Evolutionary conservation across 140 eudicot genomes (phyloP).

Genomic region (Ambrosia hybrid): DNA sequence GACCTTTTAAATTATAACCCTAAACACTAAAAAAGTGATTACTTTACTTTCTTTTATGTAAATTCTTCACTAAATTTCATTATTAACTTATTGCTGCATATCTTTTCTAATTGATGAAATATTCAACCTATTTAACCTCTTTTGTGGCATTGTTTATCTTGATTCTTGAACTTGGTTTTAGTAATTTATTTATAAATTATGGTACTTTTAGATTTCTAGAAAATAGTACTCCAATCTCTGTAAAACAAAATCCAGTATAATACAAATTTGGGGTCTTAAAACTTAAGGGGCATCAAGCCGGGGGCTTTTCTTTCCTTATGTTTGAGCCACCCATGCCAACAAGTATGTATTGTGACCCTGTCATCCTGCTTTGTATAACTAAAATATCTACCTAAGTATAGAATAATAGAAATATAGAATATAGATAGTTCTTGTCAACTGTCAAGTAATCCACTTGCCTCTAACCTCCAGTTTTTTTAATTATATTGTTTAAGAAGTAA

Average conservation of each 20-base stretch:
- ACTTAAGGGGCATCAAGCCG: not conserved
- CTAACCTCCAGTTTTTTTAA: constrained; percentile 17
- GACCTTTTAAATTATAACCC: not conserved
- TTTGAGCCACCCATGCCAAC: constrained; percentile 11
- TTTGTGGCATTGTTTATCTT: not conserved
- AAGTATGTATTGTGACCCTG: not conserved
- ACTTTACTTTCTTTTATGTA: not conserved
- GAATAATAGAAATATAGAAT: too few relatives aligned
- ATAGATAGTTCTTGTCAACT: too few relatives aligned
- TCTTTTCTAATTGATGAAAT: not conserved
- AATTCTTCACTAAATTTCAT: not conserved
- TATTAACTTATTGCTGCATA: not conserved
- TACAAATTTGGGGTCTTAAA: not conserved
- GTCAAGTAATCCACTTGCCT: too few relatives aligned
- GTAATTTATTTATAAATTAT: not conserved
- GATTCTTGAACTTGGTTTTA: too few relatives aligned
- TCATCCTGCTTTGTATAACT: too few relatives aligned
- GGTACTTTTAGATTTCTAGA: not conserved
- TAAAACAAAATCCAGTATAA: not conserved
- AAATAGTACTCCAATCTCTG: not conserved
- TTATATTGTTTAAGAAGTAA: too few relatives aligned
- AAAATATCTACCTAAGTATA: too few relatives aligned
- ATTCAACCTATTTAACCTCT: not conserved
- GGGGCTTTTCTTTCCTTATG: not conserved
- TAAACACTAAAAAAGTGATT: not conserved